Evolutionary conservation across 208 protist species (phyloP).

Genomic region (Spongospora subterranea): DNA sequence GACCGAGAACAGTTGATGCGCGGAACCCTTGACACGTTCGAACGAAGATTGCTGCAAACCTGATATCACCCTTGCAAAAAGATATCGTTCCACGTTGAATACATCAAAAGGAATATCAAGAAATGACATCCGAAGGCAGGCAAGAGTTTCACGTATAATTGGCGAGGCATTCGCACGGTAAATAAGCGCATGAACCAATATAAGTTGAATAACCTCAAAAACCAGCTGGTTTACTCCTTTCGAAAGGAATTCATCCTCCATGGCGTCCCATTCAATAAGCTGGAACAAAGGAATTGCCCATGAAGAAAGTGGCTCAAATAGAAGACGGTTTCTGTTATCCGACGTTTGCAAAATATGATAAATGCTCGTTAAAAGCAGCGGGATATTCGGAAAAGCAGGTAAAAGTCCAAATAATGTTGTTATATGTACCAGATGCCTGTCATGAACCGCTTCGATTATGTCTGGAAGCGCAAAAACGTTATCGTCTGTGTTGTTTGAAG

Average conservation of each 20-base stretch:
- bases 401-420: neutral
- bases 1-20: neutral
- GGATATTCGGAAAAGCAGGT: neutral
- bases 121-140: neutral
- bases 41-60: neutral
- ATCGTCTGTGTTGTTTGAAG: neutral
- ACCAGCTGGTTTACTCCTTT: neutral
- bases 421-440: neutral
- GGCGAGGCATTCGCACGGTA: neutral
- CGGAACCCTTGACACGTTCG: neutral
- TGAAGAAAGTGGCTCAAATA: neutral
- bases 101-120: neutral
- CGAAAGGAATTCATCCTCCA: neutral
- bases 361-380: neutral
- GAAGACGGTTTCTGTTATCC: neutral
- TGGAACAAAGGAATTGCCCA: neutral
- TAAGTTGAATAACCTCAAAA: neutral
- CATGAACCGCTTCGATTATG: neutral
- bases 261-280: neutral
- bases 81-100: neutral
- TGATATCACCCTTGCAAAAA: neutral
- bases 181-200: neutral
- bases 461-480: neutral
- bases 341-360: neutral
- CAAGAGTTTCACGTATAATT: slow-evolving; percentile 23